These are phyloP conservation scores for Acacia melanoxylon DNA, from an alignment of 306 rosid species.

Conservation along the genomic window DNA sequence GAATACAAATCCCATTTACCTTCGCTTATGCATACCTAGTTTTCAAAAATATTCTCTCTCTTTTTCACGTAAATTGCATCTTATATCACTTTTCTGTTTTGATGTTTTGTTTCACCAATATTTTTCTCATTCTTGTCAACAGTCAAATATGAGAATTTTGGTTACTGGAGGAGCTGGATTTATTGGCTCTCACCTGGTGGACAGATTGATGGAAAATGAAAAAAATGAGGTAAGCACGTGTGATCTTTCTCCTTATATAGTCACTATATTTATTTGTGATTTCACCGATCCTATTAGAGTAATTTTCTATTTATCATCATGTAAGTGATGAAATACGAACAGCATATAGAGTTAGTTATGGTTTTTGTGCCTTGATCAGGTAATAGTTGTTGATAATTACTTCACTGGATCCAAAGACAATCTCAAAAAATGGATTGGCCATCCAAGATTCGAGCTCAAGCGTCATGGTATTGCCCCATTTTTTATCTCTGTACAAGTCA, in stretches of 20 bases:
- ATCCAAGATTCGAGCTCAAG: conserved; percentile 95
- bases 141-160: conserved; percentile 96
- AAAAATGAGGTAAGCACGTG: conserved; percentile 72
- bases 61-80: background rate
- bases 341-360: background rate
- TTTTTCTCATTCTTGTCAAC: conserved; percentile 25
- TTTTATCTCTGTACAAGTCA: conserved; percentile 14
- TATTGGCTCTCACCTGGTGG: conserved; percentile 97
- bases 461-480: conserved; percentile 76
- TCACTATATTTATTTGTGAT: background rate
- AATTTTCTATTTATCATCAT: background rate
- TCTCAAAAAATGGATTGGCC: conserved; percentile 90
- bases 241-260: conserved; percentile 19
- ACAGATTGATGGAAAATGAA: conserved; percentile 93
- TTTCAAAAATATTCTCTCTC: background rate
- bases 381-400: conserved; percentile 88
- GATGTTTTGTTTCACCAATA: conserved; percentile 22
- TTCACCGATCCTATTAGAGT: background rate
- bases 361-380: conserved; percentile 48
- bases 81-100: background rate
- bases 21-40: background rate
- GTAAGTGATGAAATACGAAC: conserved; percentile 9
- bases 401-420: conserved; percentile 96
- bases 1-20: background rate
- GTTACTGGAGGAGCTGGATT: conserved; percentile 99